These are phyloP conservation scores for Penicillium sp. DNA, from an alignment of 2,329 filamentous ascomycete species.

Conservation along the genomic window DNA sequence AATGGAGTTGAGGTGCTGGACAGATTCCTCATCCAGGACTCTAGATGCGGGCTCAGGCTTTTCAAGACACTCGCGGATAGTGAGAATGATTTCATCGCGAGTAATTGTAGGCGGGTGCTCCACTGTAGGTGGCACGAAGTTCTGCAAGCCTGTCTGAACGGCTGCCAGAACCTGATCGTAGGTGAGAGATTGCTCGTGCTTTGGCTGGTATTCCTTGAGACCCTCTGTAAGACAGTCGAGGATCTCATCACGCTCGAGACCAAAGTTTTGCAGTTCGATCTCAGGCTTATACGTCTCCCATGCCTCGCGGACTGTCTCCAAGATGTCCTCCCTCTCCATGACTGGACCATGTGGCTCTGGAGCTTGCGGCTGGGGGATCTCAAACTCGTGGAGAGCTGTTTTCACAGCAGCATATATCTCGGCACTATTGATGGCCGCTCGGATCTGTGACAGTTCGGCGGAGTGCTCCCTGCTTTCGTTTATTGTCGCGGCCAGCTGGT, in stretches of 20 bases:
- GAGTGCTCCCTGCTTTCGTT: conserved; percentile 73
- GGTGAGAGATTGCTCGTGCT: conserved; percentile 62
- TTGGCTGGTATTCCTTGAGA: conserved; percentile 68
- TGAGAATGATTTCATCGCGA: conserved; percentile 78
- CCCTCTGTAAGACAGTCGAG: conserved; percentile 84
- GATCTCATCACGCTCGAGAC: conserved; percentile 87
- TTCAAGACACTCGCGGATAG: conserved; percentile 82
- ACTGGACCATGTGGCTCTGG: conserved; percentile 51
- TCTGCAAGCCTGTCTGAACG: conserved; percentile 80
- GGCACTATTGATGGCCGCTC: conserved; percentile 71
- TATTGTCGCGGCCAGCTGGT: conserved; percentile 79
- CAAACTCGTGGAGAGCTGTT: conserved; percentile 64
- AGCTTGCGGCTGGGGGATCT: conserved; percentile 61
- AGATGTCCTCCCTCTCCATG: conserved; percentile 78
- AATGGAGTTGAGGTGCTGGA: conserved; percentile 27
- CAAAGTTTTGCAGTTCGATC: conserved; percentile 85
- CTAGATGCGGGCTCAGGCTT: conserved; percentile 62
- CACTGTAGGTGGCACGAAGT: conserved; percentile 73
- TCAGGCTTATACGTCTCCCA: conserved; percentile 96
- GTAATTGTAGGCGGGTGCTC: conserved; percentile 70
- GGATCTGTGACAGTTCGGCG: conserved; percentile 62
- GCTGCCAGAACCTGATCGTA: conserved; percentile 84
- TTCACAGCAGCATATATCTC: conserved; percentile 86
- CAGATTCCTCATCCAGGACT: conserved; percentile 26
- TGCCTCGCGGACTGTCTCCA: conserved; percentile 83